These are phyloP conservation scores for Casuarina glauca DNA, from an alignment of 306 rosid species.

Conservation along the genomic window DNA sequence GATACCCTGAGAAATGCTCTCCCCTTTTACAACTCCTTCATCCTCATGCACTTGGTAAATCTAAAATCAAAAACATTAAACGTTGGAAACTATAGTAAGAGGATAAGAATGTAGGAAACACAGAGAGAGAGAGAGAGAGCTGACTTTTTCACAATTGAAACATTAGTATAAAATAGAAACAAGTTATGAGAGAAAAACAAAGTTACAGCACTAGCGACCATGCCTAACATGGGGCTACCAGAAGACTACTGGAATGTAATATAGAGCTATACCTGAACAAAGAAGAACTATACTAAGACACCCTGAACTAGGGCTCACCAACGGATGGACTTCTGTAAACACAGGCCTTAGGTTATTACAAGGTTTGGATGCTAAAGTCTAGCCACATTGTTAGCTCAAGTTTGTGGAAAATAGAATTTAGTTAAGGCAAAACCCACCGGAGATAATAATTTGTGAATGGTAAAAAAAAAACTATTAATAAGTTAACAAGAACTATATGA, in stretches of 20 bases:
- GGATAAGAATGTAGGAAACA: constrained; percentile 6
- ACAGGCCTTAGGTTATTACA: not conserved
- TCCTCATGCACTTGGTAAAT: constrained; percentile 42
- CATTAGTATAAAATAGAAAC: constrained; percentile 14
- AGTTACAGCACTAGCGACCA: constrained; percentile 6
- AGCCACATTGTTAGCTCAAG: not conserved
- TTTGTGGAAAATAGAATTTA: not conserved
- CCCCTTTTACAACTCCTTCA: constrained; percentile 36
- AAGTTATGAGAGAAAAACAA: not conserved
- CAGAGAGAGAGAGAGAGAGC: not conserved
- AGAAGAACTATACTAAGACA: not conserved
- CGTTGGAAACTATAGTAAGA: constrained; percentile 14
- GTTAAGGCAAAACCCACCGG: not conserved
- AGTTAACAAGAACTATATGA: not conserved
- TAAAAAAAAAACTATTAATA: no score
- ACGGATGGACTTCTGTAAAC: no score
- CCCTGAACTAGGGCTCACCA: not conserved
- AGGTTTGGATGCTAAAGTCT: not conserved
- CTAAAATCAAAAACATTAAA: constrained; percentile 32
- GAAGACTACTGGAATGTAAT: not conserved
- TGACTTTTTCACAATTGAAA: constrained; percentile 11
- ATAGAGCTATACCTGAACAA: not conserved
- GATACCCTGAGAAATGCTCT: constrained; percentile 61
- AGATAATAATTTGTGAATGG: not conserved
- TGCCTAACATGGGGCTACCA: constrained; percentile 7